A percentile compares a stretch with the other conserved stretches of the same genome.
phyloP scores from a whole-genome alignment of 2,329 filamentous ascomycete genomes.

The Sporothrix inflata region DNA sequence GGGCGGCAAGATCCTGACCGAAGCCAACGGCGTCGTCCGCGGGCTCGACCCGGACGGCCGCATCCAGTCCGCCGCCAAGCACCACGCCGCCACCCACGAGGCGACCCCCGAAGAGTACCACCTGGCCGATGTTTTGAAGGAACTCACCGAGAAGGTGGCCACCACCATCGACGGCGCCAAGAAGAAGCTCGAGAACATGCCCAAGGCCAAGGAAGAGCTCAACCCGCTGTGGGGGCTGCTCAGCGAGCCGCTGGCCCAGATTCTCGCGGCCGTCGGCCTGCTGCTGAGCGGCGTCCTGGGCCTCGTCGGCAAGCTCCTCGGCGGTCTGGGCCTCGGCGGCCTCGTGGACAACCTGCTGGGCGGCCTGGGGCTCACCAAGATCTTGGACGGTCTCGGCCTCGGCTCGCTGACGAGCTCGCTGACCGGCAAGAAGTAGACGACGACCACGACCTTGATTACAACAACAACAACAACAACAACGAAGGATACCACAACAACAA shows the following conservation, averaged over 20 bases:
- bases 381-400: conserved; percentile 74
- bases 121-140: conserved; percentile 83
- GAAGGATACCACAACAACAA: background rate
- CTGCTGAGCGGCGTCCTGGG: conserved; percentile 81
- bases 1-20: conserved; percentile 77
- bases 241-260: conserved; percentile 87
- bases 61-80: conserved; percentile 83
- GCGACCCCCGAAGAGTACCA: conserved; percentile 82
- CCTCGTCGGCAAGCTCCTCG: conserved; percentile 63
- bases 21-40: conserved; percentile 84
- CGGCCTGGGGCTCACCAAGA: conserved; percentile 73
- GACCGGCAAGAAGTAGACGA: conserved; percentile 53
- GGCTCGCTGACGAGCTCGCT: conserved; percentile 49
- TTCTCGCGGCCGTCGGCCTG: conserved; percentile 84
- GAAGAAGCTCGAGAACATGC: conserved; percentile 90
- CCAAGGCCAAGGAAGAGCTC: conserved; percentile 90
- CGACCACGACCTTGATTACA: too few species aligned
- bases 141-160: conserved; percentile 78
- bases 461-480: background rate
- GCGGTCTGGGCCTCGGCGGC: conserved; percentile 79
- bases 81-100: conserved; percentile 73
- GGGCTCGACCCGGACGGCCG: conserved; percentile 87
- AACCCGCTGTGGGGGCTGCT: conserved; percentile 87
- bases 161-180: conserved; percentile 85
- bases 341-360: conserved; percentile 79